Evolutionary conservation across 805 yeast species (phyloP).

Genomic region (Brettanomyces naardenensis): DNA sequence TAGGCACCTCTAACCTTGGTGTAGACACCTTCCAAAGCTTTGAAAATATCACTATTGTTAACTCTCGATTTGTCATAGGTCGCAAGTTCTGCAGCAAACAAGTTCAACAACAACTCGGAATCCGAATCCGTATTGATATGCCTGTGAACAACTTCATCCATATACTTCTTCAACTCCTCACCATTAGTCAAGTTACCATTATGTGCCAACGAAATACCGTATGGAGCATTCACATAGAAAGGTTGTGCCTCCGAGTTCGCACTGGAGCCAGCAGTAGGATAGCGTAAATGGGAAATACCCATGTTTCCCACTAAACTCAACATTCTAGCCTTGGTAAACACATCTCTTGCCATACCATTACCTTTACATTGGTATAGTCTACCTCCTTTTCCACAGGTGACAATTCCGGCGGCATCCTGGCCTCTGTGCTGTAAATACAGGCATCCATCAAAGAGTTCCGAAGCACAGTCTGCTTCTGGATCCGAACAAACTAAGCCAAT

Average conservation of each 20-base stretch:
- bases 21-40: slow-evolving; percentile 79
- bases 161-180: slow-evolving; percentile 59
- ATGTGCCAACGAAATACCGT: slow-evolving; percentile 84
- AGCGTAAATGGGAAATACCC: slow-evolving; percentile 93
- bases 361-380: slow-evolving; percentile 96
- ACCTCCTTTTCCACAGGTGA: slow-evolving; percentile 90
- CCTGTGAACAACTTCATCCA: slow-evolving; percentile 92
- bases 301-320: slow-evolving; percentile 77
- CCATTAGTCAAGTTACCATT: slow-evolving; percentile 95
- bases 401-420: slow-evolving; percentile 99
- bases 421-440: slow-evolving; percentile 94
- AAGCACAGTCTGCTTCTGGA: slow-evolving; percentile 64
- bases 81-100: slow-evolving; percentile 88
- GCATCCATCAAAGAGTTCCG: slow-evolving; percentile 88
- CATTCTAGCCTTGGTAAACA: slow-evolving; percentile 80
- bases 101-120: slow-evolving; percentile 81
- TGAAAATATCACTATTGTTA: slow-evolving; percentile 80
- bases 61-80: slow-evolving; percentile 90
- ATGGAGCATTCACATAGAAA: slow-evolving; percentile 94
- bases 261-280: slow-evolving; percentile 95
- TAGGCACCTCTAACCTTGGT: slow-evolving; percentile 88
- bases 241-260: slow-evolving; percentile 98
- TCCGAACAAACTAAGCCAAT: slow-evolving; percentile 81
- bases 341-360: slow-evolving; percentile 97
- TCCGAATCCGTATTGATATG: slow-evolving; percentile 97